phyloP scores from a whole-genome alignment of 306 rosid species.

The Ceratonia siliqua region DNA sequence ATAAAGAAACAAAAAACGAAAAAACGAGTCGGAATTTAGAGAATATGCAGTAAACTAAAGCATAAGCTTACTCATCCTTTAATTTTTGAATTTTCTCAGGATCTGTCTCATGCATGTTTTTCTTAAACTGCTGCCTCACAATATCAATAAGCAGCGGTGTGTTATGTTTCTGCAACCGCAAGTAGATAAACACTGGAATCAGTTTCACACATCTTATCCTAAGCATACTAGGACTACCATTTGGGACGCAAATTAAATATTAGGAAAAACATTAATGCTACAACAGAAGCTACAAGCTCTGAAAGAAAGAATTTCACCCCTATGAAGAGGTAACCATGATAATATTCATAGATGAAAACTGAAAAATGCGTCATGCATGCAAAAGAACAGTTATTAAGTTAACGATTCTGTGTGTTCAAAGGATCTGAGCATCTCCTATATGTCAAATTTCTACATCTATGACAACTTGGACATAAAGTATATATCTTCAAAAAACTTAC shows the following conservation, averaged over 20 bases:
- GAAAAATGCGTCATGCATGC: slow-evolving; percentile 15
- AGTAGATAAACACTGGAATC: not conserved
- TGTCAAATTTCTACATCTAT: slow-evolving; percentile 9
- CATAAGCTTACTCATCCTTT: slow-evolving; percentile 83
- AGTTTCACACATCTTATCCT: slow-evolving; percentile 20
- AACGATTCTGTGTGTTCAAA: not conserved
- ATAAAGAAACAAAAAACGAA: not conserved
- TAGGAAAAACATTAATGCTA: not conserved
- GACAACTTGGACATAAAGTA: not conserved
- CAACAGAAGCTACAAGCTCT: not conserved
- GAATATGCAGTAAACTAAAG: slow-evolving; percentile 24
- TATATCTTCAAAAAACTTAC: not conserved
- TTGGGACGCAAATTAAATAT: not conserved
- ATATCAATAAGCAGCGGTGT: slow-evolving; percentile 66
- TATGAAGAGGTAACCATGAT: not conserved
- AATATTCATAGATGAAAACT: slow-evolving; percentile 16
- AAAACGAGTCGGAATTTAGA: not conserved
- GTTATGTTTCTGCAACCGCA: slow-evolving; percentile 70
- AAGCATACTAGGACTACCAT: not conserved
- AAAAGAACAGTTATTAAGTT: not conserved
- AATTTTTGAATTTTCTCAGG: slow-evolving; percentile 82
- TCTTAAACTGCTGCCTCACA: slow-evolving; percentile 86
- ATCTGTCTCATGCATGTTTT: slow-evolving; percentile 75
- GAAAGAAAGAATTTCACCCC: not conserved
- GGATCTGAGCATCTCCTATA: not conserved